Evolutionary conservation across 2,329 filamentous ascomycete genomes (phyloP), one percentile per base, ranked within the genome.

Genomic region (Hypoxylon sp.): DNA sequence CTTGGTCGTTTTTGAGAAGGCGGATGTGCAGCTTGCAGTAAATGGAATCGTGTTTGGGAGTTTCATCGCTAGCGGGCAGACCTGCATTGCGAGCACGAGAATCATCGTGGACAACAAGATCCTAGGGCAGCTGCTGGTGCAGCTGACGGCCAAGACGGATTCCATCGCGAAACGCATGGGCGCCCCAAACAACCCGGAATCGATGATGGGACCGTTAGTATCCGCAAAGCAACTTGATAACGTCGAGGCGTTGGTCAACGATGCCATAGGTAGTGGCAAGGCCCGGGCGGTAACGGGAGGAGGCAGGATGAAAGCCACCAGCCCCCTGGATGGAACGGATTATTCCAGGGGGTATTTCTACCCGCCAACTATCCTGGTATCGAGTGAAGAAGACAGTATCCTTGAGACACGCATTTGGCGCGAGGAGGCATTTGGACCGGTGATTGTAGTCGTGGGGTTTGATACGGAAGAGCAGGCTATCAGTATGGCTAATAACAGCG

Each of bases 391-490:
- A 78, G 82, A 85, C 66, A 86, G 86, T 71, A 82, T 93, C 86
- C 82, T 87, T 34, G 79, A 87, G 72, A 90, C 91, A 77, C 87
- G 87, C 74, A 90, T 95, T 69, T 89, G 91, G 82, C 85, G 87
- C 70, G 90, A 93, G 75, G 92, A 95, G 77, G 92, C 93, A 62
- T 95, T 95, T 76, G 92, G 92, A 19, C 92, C 92, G 7, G 91
- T 94, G 39, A 89, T 91, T 75, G 85, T 89, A 53, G 86, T 95
- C 68, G 85, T 87, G 71, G 90, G 89, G 70, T 94, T 95, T 81
- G 88, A 88, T 75, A 88, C 83, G 69, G 89, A 92, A 79, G 87
- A 87, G 20, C 87, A 93, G 51, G 91, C 87, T 43, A 84, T 94
- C 71, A 79, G 81, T 56, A 79, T 91, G 48, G 91, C 88, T 62